Evolutionary conservation across 768 basidiomycete species (phyloP).

Genomic region (Lentinula sp.): DNA sequence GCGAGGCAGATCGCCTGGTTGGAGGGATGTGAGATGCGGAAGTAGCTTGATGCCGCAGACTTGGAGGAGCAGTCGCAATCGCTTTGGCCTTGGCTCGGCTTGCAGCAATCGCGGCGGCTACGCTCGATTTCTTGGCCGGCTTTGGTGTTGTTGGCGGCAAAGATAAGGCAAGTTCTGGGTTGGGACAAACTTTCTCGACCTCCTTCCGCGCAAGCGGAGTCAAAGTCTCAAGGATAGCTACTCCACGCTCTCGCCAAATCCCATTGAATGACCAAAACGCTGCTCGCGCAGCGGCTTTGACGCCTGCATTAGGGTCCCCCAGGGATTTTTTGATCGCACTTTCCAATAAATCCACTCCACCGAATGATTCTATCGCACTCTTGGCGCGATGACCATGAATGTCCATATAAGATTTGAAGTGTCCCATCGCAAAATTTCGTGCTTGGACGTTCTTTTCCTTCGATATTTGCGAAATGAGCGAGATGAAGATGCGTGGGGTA

Average conservation of each 20-base stretch:
- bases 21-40: conserved; percentile 58
- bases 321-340: conserved; percentile 69
- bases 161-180: conserved; percentile 36
- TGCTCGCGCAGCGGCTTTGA: conserved; percentile 64
- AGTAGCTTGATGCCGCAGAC: conserved; percentile 76
- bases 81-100: conserved; percentile 84
- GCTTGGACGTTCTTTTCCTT: conserved; percentile 82
- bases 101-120: conserved; percentile 85
- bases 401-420: conserved; percentile 73
- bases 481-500: conserved; percentile 62
- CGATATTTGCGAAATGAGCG: conserved; percentile 60
- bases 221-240: conserved; percentile 54
- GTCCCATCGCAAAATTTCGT: conserved; percentile 58
- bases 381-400: conserved; percentile 63
- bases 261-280: conserved; percentile 78
- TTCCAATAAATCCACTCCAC: conserved; percentile 68
- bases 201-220: conserved; percentile 72
- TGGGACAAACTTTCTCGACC: conserved; percentile 80
- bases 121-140: conserved; percentile 67
- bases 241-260: conserved; percentile 72
- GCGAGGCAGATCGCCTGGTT: conserved; percentile 36
- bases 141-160: conserved; percentile 48
- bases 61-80: conserved; percentile 77
- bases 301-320: conserved; percentile 73
- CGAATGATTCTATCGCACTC: conserved; percentile 59